These are phyloP conservation scores for Blastocystis sp. DNA, from an alignment of 352 stramenopile genomes.

Conservation along the genomic window DNA sequence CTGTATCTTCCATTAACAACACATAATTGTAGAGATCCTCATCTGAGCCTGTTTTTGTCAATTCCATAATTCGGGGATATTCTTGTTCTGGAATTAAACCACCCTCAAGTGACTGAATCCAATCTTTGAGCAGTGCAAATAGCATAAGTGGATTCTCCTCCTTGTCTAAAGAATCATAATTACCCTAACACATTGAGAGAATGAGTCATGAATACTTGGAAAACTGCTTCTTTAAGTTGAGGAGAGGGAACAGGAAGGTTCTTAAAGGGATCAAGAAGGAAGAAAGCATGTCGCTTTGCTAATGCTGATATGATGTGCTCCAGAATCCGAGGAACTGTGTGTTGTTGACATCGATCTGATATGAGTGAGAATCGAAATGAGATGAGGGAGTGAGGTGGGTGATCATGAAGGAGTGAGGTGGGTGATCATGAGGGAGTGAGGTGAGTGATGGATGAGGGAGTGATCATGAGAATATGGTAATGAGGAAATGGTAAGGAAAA, in stretches of 20 bases:
- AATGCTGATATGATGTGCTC: neutral
- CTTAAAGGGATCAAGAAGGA: neutral
- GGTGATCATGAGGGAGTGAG: too few relatives aligned
- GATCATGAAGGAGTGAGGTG: too few relatives aligned
- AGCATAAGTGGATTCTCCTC: neutral
- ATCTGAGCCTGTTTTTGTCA: neutral
- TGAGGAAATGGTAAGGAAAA: too few relatives aligned
- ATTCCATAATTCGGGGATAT: neutral
- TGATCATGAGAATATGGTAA: too few relatives aligned
- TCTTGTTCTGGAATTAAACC: slow-evolving; percentile 6
- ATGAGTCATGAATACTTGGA: neutral
- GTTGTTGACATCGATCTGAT: neutral
- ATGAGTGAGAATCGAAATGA: neutral
- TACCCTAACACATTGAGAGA: neutral
- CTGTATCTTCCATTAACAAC: neutral
- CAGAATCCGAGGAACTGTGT: slow-evolving; percentile 1
- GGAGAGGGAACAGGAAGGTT: neutral
- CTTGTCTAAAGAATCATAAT: neutral
- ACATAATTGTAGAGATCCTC: slow-evolving; percentile 1
- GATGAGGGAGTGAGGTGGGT: too few relatives aligned
- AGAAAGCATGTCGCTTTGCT: neutral
- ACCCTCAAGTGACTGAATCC: slow-evolving; percentile 28
- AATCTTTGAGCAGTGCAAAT: slow-evolving; percentile 17
- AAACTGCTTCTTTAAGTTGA: neutral
- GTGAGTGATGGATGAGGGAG: too few relatives aligned